Evolutionary conservation across 345 rosid genomes (phyloP).

Genomic region (Ceriops tagal): DNA sequence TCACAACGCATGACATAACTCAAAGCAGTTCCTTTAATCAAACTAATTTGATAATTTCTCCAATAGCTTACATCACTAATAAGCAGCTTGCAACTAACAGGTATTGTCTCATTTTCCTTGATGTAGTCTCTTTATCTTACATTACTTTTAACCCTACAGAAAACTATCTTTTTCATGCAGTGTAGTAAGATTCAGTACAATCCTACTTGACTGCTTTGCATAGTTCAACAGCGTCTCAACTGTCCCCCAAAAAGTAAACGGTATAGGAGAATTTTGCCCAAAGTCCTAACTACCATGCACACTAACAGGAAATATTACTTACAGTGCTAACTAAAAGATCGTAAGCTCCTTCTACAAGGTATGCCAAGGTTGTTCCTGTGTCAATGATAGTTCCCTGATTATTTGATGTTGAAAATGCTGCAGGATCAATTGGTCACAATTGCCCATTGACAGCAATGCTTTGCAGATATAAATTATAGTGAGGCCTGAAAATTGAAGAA

Average conservation of each 20-base stretch:
- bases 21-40: neutral
- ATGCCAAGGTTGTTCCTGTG: conserved; percentile 94
- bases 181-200: too few relatives aligned
- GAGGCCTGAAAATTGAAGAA: conserved; percentile 55
- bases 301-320: conserved; percentile 30
- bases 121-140: neutral
- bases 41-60: neutral
- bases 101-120: neutral
- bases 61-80: neutral
- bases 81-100: conserved; percentile 4
- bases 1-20: conserved; percentile 2
- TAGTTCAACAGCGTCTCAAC: too few relatives aligned
- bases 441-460: conserved; percentile 93
- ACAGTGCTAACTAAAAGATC: conserved; percentile 66
- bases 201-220: too few relatives aligned
- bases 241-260: too few relatives aligned
- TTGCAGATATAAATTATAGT: conserved; percentile 85
- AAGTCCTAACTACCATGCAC: too few relatives aligned
- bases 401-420: conserved; percentile 68
- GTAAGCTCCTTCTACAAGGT: conserved; percentile 76
- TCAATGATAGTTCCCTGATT: conserved; percentile 85
- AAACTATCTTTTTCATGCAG: neutral
- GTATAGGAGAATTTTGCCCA: too few relatives aligned
- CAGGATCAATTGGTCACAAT: conserved; percentile 54
- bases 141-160: neutral